Conservation (phyloP, 2,329 filamentous ascomycete genomes). For the Fonsecaea pugnacius region DNA sequence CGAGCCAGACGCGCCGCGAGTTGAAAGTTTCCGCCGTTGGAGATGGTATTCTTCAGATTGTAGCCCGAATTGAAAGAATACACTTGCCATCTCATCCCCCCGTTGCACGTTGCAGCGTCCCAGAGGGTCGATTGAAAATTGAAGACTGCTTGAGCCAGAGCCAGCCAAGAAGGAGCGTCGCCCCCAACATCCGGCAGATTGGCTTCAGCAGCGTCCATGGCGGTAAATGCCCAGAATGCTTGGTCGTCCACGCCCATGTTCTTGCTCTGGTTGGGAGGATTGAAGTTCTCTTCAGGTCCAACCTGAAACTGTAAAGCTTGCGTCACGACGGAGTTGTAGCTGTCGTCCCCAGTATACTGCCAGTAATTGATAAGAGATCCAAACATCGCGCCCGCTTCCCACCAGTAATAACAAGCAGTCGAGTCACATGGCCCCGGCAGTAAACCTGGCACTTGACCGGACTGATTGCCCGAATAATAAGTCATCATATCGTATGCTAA, state of each 20-base stretch:
- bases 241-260: conserved; percentile 44
- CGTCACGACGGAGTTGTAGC: conserved; percentile 46
- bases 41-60: conserved; percentile 58
- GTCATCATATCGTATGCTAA: conserved; percentile 43
- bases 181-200: conserved; percentile 45
- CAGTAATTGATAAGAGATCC: conserved; percentile 49
- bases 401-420: conserved; percentile 43
- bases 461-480: conserved; percentile 43
- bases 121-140: conserved; percentile 73
- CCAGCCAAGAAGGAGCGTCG: conserved; percentile 68
- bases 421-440: conserved; percentile 40
- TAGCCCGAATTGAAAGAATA: conserved; percentile 60
- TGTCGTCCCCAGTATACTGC: conserved; percentile 48
- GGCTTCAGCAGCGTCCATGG: conserved; percentile 45
- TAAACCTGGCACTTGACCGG: conserved; percentile 41
- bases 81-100: conserved; percentile 82
- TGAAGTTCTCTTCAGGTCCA: conserved; percentile 46
- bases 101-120: conserved; percentile 67
- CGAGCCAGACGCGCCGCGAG: conserved; percentile 49
- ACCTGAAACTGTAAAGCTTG: conserved; percentile 48
- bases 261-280: conserved; percentile 49
- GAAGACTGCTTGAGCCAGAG: conserved; percentile 74
- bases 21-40: conserved; percentile 58
- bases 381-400: conserved; percentile 46
- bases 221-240: conserved; percentile 46